Conservation (phyloP, 805 yeast species). For the Nakazawaea anatomiae region DNA sequence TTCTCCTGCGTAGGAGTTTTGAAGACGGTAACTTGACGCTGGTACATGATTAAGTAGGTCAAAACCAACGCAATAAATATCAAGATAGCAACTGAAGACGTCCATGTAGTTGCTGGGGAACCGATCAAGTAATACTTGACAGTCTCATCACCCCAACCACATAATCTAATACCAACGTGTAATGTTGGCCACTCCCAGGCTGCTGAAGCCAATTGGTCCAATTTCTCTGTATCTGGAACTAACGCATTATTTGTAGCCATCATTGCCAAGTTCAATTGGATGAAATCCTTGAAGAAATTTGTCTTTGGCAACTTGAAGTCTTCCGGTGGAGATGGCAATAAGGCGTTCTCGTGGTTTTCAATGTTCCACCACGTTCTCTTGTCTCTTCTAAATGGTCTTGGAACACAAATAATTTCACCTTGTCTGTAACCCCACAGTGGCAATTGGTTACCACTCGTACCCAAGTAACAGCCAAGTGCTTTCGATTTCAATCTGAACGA, state of each 20-base stretch:
- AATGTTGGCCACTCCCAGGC: slow-evolving; percentile 93
- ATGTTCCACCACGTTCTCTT: slow-evolving; percentile 88
- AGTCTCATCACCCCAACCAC: slow-evolving; percentile 59
- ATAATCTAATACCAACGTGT: slow-evolving; percentile 68
- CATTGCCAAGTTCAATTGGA: slow-evolving; percentile 77
- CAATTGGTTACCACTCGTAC: slow-evolving; percentile 61
- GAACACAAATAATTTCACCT: slow-evolving; percentile 82
- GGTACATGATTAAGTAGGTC: slow-evolving; percentile 65
- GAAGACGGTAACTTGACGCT: slow-evolving; percentile 70
- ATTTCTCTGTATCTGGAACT: slow-evolving; percentile 72
- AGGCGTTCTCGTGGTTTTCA: slow-evolving; percentile 59
- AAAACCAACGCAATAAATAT: slow-evolving; percentile 41
- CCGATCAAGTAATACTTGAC: slow-evolving; percentile 67
- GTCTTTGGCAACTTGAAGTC: slow-evolving; percentile 69
- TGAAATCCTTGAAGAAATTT: slow-evolving; percentile 68
- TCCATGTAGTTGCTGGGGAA: slow-evolving; percentile 75
- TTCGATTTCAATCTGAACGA: slow-evolving; percentile 63
- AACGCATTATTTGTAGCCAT: slow-evolving; percentile 82
- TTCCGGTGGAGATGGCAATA: slow-evolving; percentile 53
- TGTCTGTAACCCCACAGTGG: slow-evolving; percentile 87
- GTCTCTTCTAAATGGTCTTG: slow-evolving; percentile 61
- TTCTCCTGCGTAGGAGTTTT: slow-evolving; percentile 22
- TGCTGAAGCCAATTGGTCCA: slow-evolving; percentile 61
- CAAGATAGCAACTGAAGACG: slow-evolving; percentile 57
- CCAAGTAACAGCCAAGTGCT: slow-evolving; percentile 65